phyloP scores from a whole-genome alignment of 805 yeast genomes.

The Yamadazyma akitaensis region DNA sequence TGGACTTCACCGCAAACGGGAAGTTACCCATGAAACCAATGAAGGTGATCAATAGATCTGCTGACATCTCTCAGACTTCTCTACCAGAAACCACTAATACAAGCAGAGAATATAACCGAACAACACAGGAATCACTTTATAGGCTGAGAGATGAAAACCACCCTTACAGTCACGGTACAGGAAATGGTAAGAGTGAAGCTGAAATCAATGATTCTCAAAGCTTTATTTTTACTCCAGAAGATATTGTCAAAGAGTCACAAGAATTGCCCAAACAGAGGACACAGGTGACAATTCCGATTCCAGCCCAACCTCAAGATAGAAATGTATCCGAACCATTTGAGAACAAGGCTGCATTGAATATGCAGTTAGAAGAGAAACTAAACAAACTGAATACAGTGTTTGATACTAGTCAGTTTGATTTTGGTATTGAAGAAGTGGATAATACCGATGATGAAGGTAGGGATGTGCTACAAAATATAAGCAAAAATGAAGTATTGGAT shows the following conservation, averaged over 20 bases:
- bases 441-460: conserved; percentile 23
- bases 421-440: conserved; percentile 38
- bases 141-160: neutral
- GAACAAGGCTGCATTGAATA: conserved; percentile 24
- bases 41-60: conserved; percentile 27
- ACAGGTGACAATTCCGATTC: neutral
- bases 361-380: conserved; percentile 22
- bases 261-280: neutral
- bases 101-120: conserved; percentile 4
- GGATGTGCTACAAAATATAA: neutral
- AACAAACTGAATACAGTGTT: conserved; percentile 4
- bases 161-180: conserved; percentile 4
- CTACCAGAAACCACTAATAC: conserved; percentile 5
- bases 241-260: neutral
- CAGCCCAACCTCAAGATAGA: conserved; percentile 5
- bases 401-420: conserved; percentile 17
- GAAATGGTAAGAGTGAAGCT: conserved; percentile 4
- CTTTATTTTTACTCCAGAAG: conserved; percentile 14
- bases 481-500: neutral
- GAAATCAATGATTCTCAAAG: conserved; percentile 17
- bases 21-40: conserved; percentile 41
- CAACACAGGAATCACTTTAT: conserved; percentile 1
- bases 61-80: conserved; percentile 10
- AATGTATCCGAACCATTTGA: conserved; percentile 25
- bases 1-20: conserved; percentile 44